Percentiles rank a stretch among this genome's conserved stretches.
phyloP scores from a whole-genome alignment of 176 grass and related monocot species.

The Panicum miliaceum region DNA sequence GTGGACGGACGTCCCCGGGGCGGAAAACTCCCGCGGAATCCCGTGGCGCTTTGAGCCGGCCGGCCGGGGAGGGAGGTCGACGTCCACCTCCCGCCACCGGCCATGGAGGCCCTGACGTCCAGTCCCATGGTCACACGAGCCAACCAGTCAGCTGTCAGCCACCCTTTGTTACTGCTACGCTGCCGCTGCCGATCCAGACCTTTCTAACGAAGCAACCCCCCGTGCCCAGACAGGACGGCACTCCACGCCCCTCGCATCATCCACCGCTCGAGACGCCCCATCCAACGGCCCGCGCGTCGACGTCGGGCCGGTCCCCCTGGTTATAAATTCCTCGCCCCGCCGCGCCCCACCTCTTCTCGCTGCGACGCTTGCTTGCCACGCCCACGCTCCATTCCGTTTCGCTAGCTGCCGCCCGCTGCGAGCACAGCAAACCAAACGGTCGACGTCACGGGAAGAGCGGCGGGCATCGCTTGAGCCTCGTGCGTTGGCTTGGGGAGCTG shows the following conservation, averaged over 20 bases:
- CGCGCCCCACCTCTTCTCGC: constrained; percentile 12
- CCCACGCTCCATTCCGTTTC: background rate
- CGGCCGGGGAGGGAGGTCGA: background rate
- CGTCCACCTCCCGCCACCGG: constrained; percentile 32
- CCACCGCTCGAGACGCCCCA: background rate
- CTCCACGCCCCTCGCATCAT: background rate
- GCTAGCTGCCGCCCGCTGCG: background rate
- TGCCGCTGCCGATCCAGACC: constrained; percentile 10
- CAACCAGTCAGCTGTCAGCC: background rate
- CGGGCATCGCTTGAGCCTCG: background rate
- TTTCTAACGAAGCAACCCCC: background rate
- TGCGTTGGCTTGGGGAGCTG: background rate
- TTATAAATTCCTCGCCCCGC: constrained; percentile 42
- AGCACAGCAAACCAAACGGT: background rate
- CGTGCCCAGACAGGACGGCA: background rate
- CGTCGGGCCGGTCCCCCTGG: background rate
- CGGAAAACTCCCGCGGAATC: background rate
- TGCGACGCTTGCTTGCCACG: background rate
- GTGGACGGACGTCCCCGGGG: background rate
- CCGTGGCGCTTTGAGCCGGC: background rate
- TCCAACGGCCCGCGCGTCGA: constrained; percentile 13
- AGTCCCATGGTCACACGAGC: background rate
- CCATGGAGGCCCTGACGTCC: constrained; percentile 30
- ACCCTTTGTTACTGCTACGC: background rate
- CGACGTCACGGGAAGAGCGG: background rate